Base-by-base conservation (phyloP, 2,329 filamentous ascomycete species). In the Fusarium sororula region DNA sequence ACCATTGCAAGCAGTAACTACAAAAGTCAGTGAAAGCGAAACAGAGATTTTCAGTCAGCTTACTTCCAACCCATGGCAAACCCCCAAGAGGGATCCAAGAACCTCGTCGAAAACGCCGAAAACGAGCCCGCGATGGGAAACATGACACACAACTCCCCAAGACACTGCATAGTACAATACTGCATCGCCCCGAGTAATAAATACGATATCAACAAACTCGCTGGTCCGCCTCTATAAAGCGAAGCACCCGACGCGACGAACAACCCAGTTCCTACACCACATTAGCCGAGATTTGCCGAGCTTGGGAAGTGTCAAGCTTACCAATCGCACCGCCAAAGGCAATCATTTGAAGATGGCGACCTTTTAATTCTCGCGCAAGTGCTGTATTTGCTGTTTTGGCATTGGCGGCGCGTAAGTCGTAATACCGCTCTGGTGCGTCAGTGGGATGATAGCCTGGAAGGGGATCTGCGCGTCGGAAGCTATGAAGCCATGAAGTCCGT, bases 41-140 rank as follows among this genome's bases (percentile, higher is more conserved):
- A 3, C 22, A 3, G 9, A 26, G 3, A 2, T 12, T 22, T 22
- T 3, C 22, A 17, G 28, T 28, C 10, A 3, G 87, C 90, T 82
- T 82, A 93, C 88, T 97, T 97, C 94, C 94, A 97, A 14, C 94
- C 95, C 94, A 98, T 97, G 32, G 94, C 94, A 79, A 97, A 97
- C 0, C 95, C 95, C 94, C 94, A 98, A 1, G 95, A 95, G 0
- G 95, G 96, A 80, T 98, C 95, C 18, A 98, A 82, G 78, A 98
- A 98, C 18, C 96, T 90, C 17, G 94, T 98, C n/a, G 95, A 97
- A 83, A 95, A 98, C 10, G 94, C 92, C 1, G 94, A 94, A 81
- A 98, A 98, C 5, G 95, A 97, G 56, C 96, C 96, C 22, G 95
- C 93, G 26, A 98, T 93, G 3, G 96, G 96, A 77, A 96, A 98